Evolutionary conservation across 768 basidiomycete species (phyloP).

Genomic region (Leucogyrophana mollusca): DNA sequence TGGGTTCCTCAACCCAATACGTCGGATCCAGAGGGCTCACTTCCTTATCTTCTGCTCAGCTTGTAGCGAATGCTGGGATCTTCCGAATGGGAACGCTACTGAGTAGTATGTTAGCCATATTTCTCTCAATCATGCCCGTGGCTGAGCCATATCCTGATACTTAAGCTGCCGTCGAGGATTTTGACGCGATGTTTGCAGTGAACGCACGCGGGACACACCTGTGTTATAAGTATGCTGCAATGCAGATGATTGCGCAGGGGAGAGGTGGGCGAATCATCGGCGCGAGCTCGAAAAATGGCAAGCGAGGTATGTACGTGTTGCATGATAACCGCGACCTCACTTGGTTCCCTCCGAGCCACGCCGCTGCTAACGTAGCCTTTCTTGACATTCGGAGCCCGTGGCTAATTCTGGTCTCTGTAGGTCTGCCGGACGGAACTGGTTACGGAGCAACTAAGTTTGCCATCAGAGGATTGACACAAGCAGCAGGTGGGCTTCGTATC

Average conservation of each 20-base stretch:
- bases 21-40: not conserved
- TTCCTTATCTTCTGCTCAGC: conserved; percentile 7
- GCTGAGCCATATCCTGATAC: no score
- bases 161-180: conserved; percentile 13
- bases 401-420: no score
- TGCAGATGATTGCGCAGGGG: conserved; percentile 21
- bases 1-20: no score
- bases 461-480: conserved; percentile 27
- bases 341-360: no score
- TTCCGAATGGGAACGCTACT: not conserved
- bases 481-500: conserved; percentile 6
- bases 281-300: conserved; percentile 3
- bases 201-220: conserved; percentile 20
- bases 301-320: conserved; percentile 1
- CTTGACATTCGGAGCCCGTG: no score
- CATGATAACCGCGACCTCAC: no score
- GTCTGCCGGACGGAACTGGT: conserved; percentile 2
- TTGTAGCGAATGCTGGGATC: conserved; percentile 20
- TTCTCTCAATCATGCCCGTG: no score
- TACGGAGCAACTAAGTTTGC: conserved; percentile 33
- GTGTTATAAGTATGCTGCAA: conserved; percentile 20
- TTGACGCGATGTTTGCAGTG: conserved; percentile 26
- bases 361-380: no score
- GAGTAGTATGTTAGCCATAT: not conserved
- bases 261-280: conserved; percentile 12